Conservation (phyloP, 225 moss, liverwort and hornwort genomes). For the Physcomitrellopsis africana region DNA sequence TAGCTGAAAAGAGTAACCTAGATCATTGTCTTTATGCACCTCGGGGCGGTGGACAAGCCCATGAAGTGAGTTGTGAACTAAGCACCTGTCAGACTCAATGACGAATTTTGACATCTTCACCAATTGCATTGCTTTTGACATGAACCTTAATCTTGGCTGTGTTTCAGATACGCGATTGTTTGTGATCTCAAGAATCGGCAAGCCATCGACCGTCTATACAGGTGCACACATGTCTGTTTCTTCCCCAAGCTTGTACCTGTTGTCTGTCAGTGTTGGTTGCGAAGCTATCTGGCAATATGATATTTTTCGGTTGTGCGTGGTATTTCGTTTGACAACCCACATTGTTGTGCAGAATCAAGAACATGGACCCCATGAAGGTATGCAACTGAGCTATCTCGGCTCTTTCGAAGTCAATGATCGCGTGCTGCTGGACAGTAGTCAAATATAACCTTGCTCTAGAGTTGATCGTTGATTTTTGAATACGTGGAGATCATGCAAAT, state of each 20-base stretch:
- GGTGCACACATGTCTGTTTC: slow-evolving; percentile 43
- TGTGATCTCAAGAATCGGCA: slow-evolving; percentile 85
- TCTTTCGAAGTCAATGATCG: slow-evolving; percentile 1
- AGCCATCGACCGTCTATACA: slow-evolving; percentile 89
- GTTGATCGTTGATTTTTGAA: neutral
- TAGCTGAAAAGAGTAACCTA: neutral
- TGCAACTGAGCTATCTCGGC: slow-evolving; percentile 11
- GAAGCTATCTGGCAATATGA: slow-evolving; percentile 3
- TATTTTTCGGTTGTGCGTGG: neutral
- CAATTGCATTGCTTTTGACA: slow-evolving; percentile 19
- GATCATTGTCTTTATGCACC: neutral
- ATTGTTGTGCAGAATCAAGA: slow-evolving; percentile 77
- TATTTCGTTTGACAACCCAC: slow-evolving; percentile 24
- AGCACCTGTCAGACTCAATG: neutral
- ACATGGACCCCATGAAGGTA: slow-evolving; percentile 94
- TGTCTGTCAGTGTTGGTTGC: neutral
- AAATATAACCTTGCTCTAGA: neutral
- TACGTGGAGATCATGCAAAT: no score
- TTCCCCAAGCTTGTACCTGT: neutral
- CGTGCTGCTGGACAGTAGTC: neutral
- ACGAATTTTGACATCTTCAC: neutral
- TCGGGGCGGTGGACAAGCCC: neutral
- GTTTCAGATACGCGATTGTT: slow-evolving; percentile 89
- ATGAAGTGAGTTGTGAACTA: neutral
- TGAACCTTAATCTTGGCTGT: slow-evolving; percentile 2